Base-by-base conservation (phyloP, 1,139 yeast species). In the Eremothecium gossypii region DNA sequence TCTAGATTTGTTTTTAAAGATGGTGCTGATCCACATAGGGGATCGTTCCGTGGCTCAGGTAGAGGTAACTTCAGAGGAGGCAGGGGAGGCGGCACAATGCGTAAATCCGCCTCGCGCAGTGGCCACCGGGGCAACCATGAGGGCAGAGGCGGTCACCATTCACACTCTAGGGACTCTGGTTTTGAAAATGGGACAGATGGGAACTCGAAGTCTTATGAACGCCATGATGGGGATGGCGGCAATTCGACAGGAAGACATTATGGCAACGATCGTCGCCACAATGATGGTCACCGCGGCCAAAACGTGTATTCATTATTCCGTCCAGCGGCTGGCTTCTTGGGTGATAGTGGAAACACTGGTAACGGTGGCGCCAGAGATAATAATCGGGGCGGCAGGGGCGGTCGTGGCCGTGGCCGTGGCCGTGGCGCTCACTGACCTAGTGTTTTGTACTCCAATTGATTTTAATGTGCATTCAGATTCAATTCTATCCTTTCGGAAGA, bases 291-390 rank as follows among this genome's bases (percentile, higher is more conserved):
- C 32, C 36, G 36, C 14, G 29, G 29, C 37, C 37, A 17, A 29
- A 46, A 48, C 38, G 46, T 47, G 35, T 45, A 50, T 41, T 53
- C 57, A 7, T 34, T 55, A 9, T 56, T 56, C 40, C 52, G 51
- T 36, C 60, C 60, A 27, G 60, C 59, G 9, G 53, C 57, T 41
- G 54, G 57, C 12, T 56, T 56, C 46, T 40, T 49, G 27, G 50
- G 39, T 29, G 41, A 39, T 10, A 41, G 32, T 37, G 41, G 38
- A 23, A 41, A 36, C 28, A 29, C 33, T 17, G 29, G 36, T 31
- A 28, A 23, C 14, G 39, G 41, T 17, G 28, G 27, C 17, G 33
- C 41, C 29, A 32, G 41, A 27, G 32, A 39, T 23, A 45, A 41
- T 27, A 40, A 43, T 33, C 38, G 45, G 14, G 41, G 48, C 17